Percentiles rank a stretch among this genome's conserved stretches.
phyloP scores from a whole-genome alignment of 352 stramenopile species.

The Pythium rhizo-oryzae region DNA sequence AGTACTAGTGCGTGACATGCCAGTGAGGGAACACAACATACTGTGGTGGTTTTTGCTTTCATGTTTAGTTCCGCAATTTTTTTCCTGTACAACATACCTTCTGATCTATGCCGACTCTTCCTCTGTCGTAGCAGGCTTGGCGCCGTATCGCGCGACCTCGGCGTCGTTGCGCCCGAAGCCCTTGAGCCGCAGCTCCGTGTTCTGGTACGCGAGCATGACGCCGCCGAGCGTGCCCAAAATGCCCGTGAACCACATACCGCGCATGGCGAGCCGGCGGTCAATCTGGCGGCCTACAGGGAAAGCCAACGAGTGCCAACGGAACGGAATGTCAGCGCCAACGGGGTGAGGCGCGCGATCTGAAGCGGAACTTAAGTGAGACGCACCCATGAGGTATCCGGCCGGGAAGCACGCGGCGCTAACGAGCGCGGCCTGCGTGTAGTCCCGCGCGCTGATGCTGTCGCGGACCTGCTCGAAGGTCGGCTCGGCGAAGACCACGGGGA shows the following conservation, averaged over 20 bases:
- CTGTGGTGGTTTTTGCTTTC: neutral
- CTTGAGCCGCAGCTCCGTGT: slow-evolving; percentile 76
- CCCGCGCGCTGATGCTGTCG: slow-evolving; percentile 55
- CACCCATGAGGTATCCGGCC: slow-evolving; percentile 75
- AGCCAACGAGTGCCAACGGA: neutral
- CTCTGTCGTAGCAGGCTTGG: slow-evolving; percentile 6
- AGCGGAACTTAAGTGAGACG: slow-evolving; percentile 2
- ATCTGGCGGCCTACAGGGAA: slow-evolving; percentile 50
- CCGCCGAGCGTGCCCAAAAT: slow-evolving; percentile 64
- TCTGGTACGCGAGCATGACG: slow-evolving; percentile 73
- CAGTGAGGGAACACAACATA: neutral
- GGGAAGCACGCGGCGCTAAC: slow-evolving; percentile 60
- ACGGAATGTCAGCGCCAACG: neutral
- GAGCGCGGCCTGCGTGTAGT: slow-evolving; percentile 47
- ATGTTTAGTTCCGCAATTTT: neutral
- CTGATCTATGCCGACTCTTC: slow-evolving; percentile 6
- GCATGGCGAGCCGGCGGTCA: slow-evolving; percentile 57
- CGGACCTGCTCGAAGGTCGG: slow-evolving; percentile 63
- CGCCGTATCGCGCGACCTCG: slow-evolving; percentile 60
- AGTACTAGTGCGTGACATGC: slow-evolving; percentile 18
- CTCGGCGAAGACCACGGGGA: slow-evolving; percentile 66
- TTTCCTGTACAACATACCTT: slow-evolving; percentile 5
- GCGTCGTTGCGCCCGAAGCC: slow-evolving; percentile 76
- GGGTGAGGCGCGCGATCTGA: neutral
- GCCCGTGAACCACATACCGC: slow-evolving; percentile 77